Evolutionary conservation across 2,329 filamentous ascomycete genomes (phyloP).

Genomic region (Byssothecium circinans): DNA sequence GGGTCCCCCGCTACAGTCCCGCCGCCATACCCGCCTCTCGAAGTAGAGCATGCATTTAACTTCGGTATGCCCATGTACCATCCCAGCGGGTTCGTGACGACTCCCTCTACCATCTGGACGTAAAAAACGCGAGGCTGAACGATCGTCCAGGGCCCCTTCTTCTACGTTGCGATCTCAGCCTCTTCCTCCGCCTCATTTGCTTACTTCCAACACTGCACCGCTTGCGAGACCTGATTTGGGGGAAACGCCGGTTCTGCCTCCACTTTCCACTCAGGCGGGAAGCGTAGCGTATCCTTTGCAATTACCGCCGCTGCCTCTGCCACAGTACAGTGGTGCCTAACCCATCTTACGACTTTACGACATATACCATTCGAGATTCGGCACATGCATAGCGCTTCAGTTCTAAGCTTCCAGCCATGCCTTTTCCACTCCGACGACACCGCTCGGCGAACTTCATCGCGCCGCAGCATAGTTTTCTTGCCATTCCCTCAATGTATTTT

Average conservation of each 20-base stretch:
- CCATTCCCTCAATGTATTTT: background rate
- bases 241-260: slow-evolving; percentile 5
- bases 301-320: slow-evolving; percentile 1
- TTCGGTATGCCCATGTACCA: slow-evolving; percentile 45
- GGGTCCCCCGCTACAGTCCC: slow-evolving; percentile 39
- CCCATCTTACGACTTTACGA: background rate
- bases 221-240: background rate
- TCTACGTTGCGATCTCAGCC: slow-evolving; percentile 31
- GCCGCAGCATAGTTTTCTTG: background rate
- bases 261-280: slow-evolving; percentile 2
- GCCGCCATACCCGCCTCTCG: slow-evolving; percentile 38
- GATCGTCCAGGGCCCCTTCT: slow-evolving; percentile 43
- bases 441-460: background rate
- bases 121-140: slow-evolving; percentile 45
- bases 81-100: slow-evolving; percentile 48
- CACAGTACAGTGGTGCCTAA: slow-evolving; percentile 3
- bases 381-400: background rate
- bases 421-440: background rate
- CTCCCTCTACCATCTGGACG: slow-evolving; percentile 45
- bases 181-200: slow-evolving; percentile 27
- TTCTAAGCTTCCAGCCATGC: background rate
- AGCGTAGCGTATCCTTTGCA: background rate
- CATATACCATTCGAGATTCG: background rate
- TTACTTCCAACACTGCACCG: slow-evolving; percentile 4
- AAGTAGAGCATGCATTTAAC: slow-evolving; percentile 45